Conservation (phyloP, 164 flowering plant genomes). For the Vitis riparia region DNA sequence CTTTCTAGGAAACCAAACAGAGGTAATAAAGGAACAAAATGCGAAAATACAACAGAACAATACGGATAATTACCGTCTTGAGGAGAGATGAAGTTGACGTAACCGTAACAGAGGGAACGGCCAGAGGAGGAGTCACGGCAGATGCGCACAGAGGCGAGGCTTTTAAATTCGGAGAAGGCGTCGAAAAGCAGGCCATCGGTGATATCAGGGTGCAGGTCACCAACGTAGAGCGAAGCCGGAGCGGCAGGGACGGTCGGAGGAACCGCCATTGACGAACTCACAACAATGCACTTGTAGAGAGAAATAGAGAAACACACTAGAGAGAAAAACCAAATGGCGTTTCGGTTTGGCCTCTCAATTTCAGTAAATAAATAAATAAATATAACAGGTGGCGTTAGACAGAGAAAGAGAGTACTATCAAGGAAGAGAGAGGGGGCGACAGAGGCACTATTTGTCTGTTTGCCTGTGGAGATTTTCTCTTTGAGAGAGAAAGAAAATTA, state of each 20-base stretch:
- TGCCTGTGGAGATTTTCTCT: too few species aligned
- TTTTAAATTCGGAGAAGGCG: too few species aligned
- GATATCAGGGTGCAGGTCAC: slow-evolving; percentile 75
- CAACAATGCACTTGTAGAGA: neutral
- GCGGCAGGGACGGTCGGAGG: slow-evolving; percentile 28
- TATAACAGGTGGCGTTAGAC: neutral
- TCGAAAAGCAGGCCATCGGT: slow-evolving; percentile 53
- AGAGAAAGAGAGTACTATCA: too few species aligned
- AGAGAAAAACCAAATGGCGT: neutral
- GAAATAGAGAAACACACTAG: slow-evolving; percentile 2
- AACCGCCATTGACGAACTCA: slow-evolving; percentile 33
- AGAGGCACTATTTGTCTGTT: too few species aligned
- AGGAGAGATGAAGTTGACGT: slow-evolving; percentile 61
- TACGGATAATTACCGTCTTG: slow-evolving; percentile 46
- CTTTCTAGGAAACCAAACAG: too few species aligned
- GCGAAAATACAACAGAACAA: neutral
- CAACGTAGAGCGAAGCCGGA: slow-evolving; percentile 74
- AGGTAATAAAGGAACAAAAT: neutral
- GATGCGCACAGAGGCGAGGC: slow-evolving; percentile 51
- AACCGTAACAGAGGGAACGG: slow-evolving; percentile 79
- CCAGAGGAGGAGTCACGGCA: slow-evolving; percentile 65
- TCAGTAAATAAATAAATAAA: neutral
- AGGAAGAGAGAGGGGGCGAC: too few species aligned
- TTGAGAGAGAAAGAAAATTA: too few species aligned
- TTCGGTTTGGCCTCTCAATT: neutral